Percentiles rank a stretch among this genome's conserved stretches.
These are phyloP conservation scores for Colletotrichum sp. DNA, from an alignment of 2,329 filamentous ascomycete genomes.

Conservation along the genomic window DNA sequence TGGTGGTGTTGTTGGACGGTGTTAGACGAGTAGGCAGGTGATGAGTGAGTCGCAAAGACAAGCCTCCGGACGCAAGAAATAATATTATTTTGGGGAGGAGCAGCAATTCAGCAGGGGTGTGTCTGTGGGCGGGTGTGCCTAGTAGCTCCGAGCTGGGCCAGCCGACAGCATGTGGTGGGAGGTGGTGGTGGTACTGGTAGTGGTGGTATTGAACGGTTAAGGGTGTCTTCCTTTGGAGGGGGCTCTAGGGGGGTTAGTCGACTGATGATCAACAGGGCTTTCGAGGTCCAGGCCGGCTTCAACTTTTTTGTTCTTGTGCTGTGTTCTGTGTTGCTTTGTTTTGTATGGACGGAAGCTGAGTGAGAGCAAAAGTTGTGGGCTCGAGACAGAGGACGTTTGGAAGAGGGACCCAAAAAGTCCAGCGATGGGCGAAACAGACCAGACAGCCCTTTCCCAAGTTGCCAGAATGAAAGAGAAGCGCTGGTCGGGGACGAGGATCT, in stretches of 20 bases:
- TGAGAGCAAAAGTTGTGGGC: constrained; percentile 18
- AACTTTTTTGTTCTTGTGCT: background rate
- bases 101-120: constrained; percentile 24
- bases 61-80: constrained; percentile 23
- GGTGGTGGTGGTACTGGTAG: constrained; percentile 7
- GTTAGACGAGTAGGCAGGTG: constrained; percentile 6
- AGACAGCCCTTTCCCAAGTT: constrained; percentile 15
- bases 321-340: background rate
- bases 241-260: constrained; percentile 2
- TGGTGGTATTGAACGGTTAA: constrained; percentile 15
- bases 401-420: constrained; percentile 5
- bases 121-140: constrained; percentile 24
- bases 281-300: constrained; percentile 15
- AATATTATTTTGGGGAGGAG: constrained; percentile 27
- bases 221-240: background rate
- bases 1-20: constrained; percentile 7
- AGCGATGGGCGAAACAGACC: constrained; percentile 16
- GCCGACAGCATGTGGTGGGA: constrained; percentile 18
- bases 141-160: constrained; percentile 20
- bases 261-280: constrained; percentile 16
- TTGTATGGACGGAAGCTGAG: constrained; percentile 1
- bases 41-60: constrained; percentile 21
- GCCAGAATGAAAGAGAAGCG: constrained; percentile 10
- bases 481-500: constrained; percentile 17
- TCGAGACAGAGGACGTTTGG: constrained; percentile 15